Evolutionary conservation across 768 basidiomycete species (phyloP).

Genomic region (Butyriboletus loyo): DNA sequence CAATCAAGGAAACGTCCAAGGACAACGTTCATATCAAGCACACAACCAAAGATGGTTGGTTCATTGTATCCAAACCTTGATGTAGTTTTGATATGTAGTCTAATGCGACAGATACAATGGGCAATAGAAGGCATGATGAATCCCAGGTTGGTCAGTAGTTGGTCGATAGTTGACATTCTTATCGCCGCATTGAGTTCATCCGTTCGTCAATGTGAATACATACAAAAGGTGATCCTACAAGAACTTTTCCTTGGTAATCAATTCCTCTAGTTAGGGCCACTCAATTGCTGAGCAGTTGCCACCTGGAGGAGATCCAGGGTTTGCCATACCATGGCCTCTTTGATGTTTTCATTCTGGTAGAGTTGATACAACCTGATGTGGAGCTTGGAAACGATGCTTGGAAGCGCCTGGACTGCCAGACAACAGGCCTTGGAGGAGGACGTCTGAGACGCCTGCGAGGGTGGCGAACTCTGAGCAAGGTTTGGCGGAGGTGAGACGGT

Average conservation of each 20-base stretch:
- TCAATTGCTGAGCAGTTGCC: conserved; percentile 37
- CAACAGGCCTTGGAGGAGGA: conserved; percentile 59
- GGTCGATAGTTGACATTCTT: too few relatives aligned
- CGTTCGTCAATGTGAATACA: not conserved
- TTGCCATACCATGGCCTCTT: conserved; percentile 66
- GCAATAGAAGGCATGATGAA: too few relatives aligned
- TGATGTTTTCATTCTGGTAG: conserved; percentile 49
- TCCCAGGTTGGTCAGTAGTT: too few relatives aligned
- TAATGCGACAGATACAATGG: too few relatives aligned
- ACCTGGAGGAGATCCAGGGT: conserved; percentile 42
- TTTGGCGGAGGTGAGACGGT: conserved; percentile 64
- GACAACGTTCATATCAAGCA: too few relatives aligned
- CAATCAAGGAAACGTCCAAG: not conserved
- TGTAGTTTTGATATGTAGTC: too few relatives aligned
- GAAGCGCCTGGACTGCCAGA: conserved; percentile 63
- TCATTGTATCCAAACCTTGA: too few relatives aligned
- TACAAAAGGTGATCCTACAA: conserved; percentile 16
- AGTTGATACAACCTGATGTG: conserved; percentile 50
- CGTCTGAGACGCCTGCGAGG: conserved; percentile 74
- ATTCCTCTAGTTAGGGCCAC: conserved; percentile 39
- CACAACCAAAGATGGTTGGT: too few relatives aligned
- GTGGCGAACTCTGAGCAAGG: conserved; percentile 56
- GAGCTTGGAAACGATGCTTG: conserved; percentile 58
- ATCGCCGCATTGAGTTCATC: not conserved
- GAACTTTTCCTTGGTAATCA: conserved; percentile 46